Evolutionary conservation across 306 rosid genomes (phyloP).

Genomic region (Canavalia gladiata): DNA sequence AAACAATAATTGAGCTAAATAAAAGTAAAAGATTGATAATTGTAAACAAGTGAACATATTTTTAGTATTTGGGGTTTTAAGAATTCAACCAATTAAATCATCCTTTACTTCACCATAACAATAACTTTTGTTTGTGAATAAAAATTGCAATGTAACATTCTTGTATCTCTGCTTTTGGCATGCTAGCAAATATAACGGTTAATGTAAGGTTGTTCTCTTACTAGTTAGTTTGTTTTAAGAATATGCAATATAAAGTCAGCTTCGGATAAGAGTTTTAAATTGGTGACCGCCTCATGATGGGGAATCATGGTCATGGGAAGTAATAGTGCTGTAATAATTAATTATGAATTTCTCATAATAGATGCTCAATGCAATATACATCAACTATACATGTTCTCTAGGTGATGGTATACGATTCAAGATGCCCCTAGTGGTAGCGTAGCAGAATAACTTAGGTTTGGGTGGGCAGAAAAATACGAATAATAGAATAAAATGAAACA

Average conservation of each 20-base stretch:
- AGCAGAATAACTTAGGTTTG: conserved; percentile 39
- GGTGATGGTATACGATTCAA: conserved; percentile 47
- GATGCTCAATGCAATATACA: conserved; percentile 3
- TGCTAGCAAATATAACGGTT: neutral
- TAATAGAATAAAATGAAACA: conserved; percentile 17
- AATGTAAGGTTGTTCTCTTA: neutral
- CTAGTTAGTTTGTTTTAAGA: conserved; percentile 7
- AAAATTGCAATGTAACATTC: conserved; percentile 24
- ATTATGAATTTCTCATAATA: neutral
- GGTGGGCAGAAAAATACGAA: conserved; percentile 24
- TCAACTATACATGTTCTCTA: conserved; percentile 20
- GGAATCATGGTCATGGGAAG: conserved; percentile 5
- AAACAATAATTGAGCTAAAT: conserved; percentile 40
- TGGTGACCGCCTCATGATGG: conserved; percentile 7
- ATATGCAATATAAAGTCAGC: neutral
- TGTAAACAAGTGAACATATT: neutral
- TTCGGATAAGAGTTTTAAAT: neutral
- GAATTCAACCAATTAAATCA: conserved; percentile 2
- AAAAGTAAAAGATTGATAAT: conserved; percentile 20
- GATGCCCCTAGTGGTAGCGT: conserved; percentile 46
- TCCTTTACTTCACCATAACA: neutral
- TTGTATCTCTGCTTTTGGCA: neutral
- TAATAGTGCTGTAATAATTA: neutral
- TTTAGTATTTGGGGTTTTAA: neutral
- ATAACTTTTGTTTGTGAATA: conserved; percentile 17